These are phyloP conservation scores for Cryoendolithus antarcticus DNA, from an alignment of 2,329 filamentous ascomycete genomes.

Conservation along the genomic window DNA sequence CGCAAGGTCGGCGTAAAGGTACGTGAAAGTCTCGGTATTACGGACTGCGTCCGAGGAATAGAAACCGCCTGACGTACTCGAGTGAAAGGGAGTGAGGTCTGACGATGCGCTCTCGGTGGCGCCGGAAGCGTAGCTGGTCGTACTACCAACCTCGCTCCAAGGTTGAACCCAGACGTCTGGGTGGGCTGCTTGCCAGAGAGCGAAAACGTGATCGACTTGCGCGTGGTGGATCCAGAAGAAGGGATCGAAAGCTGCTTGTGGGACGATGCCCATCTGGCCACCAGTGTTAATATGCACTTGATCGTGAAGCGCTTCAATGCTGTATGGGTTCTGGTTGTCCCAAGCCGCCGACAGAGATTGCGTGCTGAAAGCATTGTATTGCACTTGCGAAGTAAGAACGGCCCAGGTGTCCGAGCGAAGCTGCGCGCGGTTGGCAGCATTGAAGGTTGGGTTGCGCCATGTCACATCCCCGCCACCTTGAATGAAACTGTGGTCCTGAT, in stretches of 20 bases:
- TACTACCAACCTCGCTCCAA: constrained; percentile 1
- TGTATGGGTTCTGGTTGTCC: background rate
- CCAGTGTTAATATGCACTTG: background rate
- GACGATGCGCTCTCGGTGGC: constrained; percentile 1
- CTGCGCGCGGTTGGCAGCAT: constrained; percentile 1
- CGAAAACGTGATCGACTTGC: constrained; percentile 8
- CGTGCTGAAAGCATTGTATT: constrained; percentile 6
- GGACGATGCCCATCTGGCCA: constrained; percentile 6
- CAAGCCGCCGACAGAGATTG: constrained; percentile 1
- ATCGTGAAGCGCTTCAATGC: background rate
- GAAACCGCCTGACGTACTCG: constrained; percentile 44
- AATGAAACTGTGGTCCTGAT: too few relatives aligned
- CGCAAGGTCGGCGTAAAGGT: constrained; percentile 59
- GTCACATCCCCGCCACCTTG: constrained; percentile 1
- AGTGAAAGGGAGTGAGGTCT: constrained; percentile 52
- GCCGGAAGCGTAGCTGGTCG: constrained; percentile 4
- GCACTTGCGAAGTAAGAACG: constrained; percentile 5
- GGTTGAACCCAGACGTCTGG: constrained; percentile 14
- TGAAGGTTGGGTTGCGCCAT: constrained; percentile 6
- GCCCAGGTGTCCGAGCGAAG: constrained; percentile 6
- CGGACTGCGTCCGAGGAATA: constrained; percentile 56
- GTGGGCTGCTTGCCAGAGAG: constrained; percentile 7
- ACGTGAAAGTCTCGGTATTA: constrained; percentile 53
- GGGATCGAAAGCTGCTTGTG: constrained; percentile 6
- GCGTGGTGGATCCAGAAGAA: constrained; percentile 9